Evolutionary conservation across 768 basidiomycete genomes (phyloP).

Genomic region (Suillus tomentosus): DNA sequence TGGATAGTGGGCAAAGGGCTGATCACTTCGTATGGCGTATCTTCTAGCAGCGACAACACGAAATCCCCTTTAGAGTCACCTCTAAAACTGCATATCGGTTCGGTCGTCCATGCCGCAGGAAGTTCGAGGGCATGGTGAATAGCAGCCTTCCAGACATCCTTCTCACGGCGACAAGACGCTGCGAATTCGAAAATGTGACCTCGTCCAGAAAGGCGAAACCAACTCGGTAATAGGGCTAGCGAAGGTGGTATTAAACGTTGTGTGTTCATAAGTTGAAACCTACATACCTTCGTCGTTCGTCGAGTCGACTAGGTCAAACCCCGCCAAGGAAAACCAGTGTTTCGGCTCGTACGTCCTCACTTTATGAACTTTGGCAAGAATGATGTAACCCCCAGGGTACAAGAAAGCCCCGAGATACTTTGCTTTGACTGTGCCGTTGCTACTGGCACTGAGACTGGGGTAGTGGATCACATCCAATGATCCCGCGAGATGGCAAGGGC

Average conservation of each 20-base stretch:
- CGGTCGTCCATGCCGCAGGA: conserved; percentile 51
- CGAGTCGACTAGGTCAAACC: conserved; percentile 70
- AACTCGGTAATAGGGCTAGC: conserved; percentile 76
- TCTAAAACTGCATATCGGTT: conserved; percentile 65
- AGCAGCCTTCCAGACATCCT: conserved; percentile 80
- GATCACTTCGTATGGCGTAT: conserved; percentile 42
- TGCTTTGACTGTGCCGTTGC: conserved; percentile 58
- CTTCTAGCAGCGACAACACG: conserved; percentile 35
- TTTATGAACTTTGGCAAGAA: conserved; percentile 86
- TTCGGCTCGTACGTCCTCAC: conserved; percentile 79
- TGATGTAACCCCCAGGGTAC: conserved; percentile 81
- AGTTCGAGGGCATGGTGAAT: conserved; percentile 53
- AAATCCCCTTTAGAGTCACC: conserved; percentile 45
- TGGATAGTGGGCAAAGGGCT: conserved; percentile 54
- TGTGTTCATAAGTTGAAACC: not conserved
- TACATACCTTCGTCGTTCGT: conserved; percentile 74
- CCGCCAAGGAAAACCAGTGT: conserved; percentile 83
- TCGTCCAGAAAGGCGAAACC: conserved; percentile 70
- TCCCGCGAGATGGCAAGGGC: conserved; percentile 78
- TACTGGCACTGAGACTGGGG: conserved; percentile 45
- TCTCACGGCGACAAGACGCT: conserved; percentile 81
- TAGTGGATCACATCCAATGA: conserved; percentile 87
- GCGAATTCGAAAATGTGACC: conserved; percentile 85
- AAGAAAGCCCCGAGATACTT: conserved; percentile 92
- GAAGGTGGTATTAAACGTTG: conserved; percentile 5